Percentiles rank a stretch among this genome's conserved stretches.
Evolutionary conservation across 2,329 filamentous ascomycete genomes (phyloP).

Genomic region (Bipolaris bicolor): DNA sequence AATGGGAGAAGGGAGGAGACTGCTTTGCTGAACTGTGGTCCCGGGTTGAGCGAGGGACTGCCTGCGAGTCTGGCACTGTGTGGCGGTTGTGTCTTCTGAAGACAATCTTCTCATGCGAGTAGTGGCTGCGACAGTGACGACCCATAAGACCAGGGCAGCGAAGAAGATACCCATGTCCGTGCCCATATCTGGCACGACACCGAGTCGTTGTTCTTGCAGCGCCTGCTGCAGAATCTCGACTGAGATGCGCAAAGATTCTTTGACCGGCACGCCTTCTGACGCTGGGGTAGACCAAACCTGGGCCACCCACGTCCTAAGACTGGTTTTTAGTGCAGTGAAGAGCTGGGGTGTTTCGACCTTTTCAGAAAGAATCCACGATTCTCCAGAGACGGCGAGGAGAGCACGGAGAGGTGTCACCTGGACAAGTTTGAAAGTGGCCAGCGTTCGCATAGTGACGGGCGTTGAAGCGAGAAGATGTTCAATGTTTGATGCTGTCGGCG

Average conservation of each 20-base stretch:
- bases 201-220: constrained; percentile 25
- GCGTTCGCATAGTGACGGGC: constrained; percentile 32
- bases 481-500: constrained; percentile 19
- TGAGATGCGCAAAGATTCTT: constrained; percentile 36
- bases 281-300: constrained; percentile 33
- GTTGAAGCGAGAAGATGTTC: constrained; percentile 37
- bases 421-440: constrained; percentile 48
- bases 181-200: constrained; percentile 32
- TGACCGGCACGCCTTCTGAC: constrained; percentile 18
- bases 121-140: constrained; percentile 37
- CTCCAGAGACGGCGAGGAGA: constrained; percentile 52
- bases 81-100: constrained; percentile 10
- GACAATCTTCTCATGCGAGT: constrained; percentile 22
- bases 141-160: constrained; percentile 46
- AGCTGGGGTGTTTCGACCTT: constrained; percentile 46
- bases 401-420: constrained; percentile 50
- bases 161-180: constrained; percentile 46
- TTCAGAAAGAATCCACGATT: constrained; percentile 54
- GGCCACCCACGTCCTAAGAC: constrained; percentile 46
- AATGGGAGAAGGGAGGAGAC: neutral
- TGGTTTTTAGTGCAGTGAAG: constrained; percentile 41
- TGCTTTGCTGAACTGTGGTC: neutral
- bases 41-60: constrained; percentile 17
- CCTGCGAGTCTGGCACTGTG: constrained; percentile 18
- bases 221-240: constrained; percentile 37